Percentiles rank a stretch among this genome's conserved stretches.
These are phyloP conservation scores for Pseudomonodictys pantanalensis DNA, from an alignment of 495 filamentous ascomycete genomes.

Conservation along the genomic window DNA sequence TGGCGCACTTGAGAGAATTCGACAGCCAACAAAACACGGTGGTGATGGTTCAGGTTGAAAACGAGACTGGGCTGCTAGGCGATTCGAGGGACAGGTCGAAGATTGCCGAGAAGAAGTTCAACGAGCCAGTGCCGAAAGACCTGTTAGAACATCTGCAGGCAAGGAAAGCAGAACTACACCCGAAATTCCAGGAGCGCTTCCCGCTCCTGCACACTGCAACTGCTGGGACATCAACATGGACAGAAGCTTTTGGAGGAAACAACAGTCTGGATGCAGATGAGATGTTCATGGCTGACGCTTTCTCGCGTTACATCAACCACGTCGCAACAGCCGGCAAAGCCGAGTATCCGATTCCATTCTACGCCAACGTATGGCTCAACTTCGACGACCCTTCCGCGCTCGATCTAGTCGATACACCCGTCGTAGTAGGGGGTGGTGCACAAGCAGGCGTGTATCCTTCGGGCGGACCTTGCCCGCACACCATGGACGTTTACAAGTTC, in stretches of 20 bases:
- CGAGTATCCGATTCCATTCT: conserved; percentile 47
- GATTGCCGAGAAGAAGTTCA: not conserved
- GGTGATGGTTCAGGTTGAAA: conserved; percentile 7
- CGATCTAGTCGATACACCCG: conserved; percentile 29
- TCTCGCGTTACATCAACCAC: conserved; percentile 45
- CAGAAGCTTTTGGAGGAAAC: conserved; percentile 42
- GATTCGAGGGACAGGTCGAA: not conserved
- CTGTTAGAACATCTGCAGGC: not conserved
- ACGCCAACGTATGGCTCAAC: conserved; percentile 51
- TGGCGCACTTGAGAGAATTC: conserved; percentile 1
- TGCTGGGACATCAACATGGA: not conserved
- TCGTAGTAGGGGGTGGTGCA: conserved; percentile 47
- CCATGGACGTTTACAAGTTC: conserved; percentile 47
- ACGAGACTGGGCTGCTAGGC: not conserved
- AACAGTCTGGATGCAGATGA: conserved; percentile 45
- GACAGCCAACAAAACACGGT: conserved; percentile 1
- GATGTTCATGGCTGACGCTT: conserved; percentile 54
- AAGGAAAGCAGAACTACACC: not conserved
- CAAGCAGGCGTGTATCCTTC: conserved; percentile 34
- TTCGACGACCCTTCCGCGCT: conserved; percentile 29
- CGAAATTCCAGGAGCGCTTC: not conserved
- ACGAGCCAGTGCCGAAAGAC: conserved; percentile 30
- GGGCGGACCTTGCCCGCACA: not conserved
- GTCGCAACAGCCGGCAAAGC: conserved; percentile 47
- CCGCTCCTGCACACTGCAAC: not conserved